These are phyloP conservation scores for Neopestalotiopsis sp. DNA, from an alignment of 2,329 filamentous ascomycete genomes.

Conservation along the genomic window DNA sequence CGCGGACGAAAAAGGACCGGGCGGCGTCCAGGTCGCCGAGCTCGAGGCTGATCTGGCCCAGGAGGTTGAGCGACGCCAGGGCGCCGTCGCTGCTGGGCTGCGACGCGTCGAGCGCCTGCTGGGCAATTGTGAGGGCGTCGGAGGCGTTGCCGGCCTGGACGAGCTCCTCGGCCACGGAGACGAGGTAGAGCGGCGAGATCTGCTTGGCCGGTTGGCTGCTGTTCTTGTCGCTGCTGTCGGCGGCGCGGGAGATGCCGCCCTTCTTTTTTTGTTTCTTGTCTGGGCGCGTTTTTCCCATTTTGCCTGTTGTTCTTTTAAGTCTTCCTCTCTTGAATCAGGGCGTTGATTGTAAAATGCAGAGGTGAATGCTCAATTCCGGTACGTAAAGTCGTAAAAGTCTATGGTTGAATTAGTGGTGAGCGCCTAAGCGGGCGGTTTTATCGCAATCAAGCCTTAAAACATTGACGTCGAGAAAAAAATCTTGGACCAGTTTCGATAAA, in stretches of 20 bases:
- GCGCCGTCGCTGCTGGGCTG: conserved; percentile 48
- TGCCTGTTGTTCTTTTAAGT: neutral
- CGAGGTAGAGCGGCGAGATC: conserved; percentile 35
- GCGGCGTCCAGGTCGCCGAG: conserved; percentile 81
- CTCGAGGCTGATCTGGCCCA: conserved; percentile 84
- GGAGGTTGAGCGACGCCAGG: conserved; percentile 72
- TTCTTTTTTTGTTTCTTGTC: conserved; percentile 37
- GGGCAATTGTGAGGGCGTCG: conserved; percentile 33
- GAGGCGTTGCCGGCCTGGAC: conserved; percentile 36
- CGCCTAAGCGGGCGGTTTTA: neutral
- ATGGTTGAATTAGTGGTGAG: neutral
- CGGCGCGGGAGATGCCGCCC: conserved; percentile 30
- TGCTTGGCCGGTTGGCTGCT: conserved; percentile 25
- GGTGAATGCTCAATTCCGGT: neutral
- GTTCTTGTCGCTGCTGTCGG: conserved; percentile 19
- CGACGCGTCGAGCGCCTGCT: conserved; percentile 35
- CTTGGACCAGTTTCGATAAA: conserved; percentile 1
- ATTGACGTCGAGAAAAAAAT: conserved; percentile 14
- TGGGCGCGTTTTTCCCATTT: conserved; percentile 38
- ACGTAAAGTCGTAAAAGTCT: neutral
- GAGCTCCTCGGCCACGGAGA: conserved; percentile 38
- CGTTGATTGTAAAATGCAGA: neutral
- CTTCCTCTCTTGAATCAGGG: no score
- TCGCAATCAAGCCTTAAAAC: neutral
- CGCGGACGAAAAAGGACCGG: conserved; percentile 71